Evolutionary conservation across 2,329 filamentous ascomycete genomes (phyloP).

Genomic region (Cytospora chrysosperma): DNA sequence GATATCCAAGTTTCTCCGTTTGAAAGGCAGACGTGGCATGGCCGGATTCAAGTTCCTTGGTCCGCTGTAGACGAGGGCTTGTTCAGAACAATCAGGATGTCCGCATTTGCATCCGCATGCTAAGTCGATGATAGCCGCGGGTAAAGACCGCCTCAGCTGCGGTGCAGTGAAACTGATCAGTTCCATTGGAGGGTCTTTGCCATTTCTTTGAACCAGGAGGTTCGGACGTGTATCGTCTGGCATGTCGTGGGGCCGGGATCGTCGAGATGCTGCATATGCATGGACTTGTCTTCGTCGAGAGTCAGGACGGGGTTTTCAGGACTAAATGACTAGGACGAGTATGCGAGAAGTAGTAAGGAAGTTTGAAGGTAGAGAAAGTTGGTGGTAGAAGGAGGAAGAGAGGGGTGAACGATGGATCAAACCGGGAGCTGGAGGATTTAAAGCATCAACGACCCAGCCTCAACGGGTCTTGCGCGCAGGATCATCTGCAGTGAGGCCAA

Average conservation of each 20-base stretch:
- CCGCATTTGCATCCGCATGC: no score
- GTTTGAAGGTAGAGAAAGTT: background rate
- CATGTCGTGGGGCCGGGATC: background rate
- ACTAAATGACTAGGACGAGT: background rate
- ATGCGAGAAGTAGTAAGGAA: background rate
- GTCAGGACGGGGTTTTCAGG: background rate
- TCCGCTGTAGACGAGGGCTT: no score
- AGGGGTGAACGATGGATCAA: slow-evolving; percentile 2
- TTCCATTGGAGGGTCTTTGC: background rate
- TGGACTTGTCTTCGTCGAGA: background rate
- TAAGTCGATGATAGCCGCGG: no score
- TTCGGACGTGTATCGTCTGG: background rate
- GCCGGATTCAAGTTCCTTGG: no score
- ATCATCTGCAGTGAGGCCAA: slow-evolving; percentile 17
- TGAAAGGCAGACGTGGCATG: no score
- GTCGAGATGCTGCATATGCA: background rate
- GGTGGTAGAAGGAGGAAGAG: background rate
- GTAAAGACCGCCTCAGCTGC: background rate
- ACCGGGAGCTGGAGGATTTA: slow-evolving; percentile 6
- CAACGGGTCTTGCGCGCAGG: background rate
- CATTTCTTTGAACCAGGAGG: background rate
- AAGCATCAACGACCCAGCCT: background rate
- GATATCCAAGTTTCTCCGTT: no score
- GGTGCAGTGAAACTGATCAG: background rate
- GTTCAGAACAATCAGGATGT: no score